phyloP scores from a whole-genome alignment of 2,329 filamentous ascomycete species.

The Venturia aucupariae region DNA sequence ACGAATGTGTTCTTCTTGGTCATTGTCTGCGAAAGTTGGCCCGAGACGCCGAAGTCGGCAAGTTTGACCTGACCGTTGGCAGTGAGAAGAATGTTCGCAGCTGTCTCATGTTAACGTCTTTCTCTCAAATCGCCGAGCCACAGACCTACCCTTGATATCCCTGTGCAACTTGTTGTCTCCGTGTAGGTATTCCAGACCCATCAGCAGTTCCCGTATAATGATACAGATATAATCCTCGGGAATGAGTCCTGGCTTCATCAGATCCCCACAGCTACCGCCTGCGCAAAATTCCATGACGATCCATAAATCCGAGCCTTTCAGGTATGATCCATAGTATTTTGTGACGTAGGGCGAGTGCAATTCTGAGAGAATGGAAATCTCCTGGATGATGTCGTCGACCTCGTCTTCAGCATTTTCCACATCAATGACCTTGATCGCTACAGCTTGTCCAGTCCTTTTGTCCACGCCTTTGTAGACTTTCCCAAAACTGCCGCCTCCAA shows the following conservation, averaged over 20 bases:
- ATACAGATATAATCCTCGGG: slow-evolving; percentile 96
- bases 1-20: slow-evolving; percentile 99
- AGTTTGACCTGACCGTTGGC: slow-evolving; percentile 93
- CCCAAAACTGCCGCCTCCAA: slow-evolving; percentile 90
- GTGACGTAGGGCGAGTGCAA: slow-evolving; percentile 94
- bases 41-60: slow-evolving; percentile 93
- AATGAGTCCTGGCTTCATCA: slow-evolving; percentile 89
- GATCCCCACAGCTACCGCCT: slow-evolving; percentile 87
- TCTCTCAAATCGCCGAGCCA: background rate
- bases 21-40: slow-evolving; percentile 94
- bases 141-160: slow-evolving; percentile 77
- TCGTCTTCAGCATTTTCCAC: slow-evolving; percentile 99
- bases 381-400: slow-evolving; percentile 98
- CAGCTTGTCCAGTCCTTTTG: slow-evolving; percentile 82
- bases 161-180: slow-evolving; percentile 92
- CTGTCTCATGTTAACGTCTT: slow-evolving; percentile 35
- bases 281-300: slow-evolving; percentile 99
- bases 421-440: slow-evolving; percentile 97
- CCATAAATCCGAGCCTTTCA: slow-evolving; percentile 94
- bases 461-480: slow-evolving; percentile 99
- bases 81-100: slow-evolving; percentile 84
- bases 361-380: slow-evolving; percentile 94
- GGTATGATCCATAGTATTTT: slow-evolving; percentile 93
- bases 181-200: slow-evolving; percentile 88
- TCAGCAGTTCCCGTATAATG: slow-evolving; percentile 78